These are phyloP conservation scores for Adansonia rubrostipa DNA, from an alignment of 441 rosid genomes.

Conservation along the genomic window DNA sequence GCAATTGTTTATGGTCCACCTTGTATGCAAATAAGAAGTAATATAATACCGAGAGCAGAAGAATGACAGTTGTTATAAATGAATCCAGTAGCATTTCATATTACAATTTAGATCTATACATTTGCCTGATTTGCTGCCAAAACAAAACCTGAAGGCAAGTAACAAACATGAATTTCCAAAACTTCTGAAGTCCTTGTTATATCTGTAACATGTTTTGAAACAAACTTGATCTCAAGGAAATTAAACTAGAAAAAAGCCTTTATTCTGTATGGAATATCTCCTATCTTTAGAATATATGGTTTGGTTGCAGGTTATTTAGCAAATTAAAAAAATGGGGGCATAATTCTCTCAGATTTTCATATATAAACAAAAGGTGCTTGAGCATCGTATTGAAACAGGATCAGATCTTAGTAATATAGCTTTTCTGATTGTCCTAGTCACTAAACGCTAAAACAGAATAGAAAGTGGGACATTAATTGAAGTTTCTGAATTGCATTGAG, in stretches of 20 bases:
- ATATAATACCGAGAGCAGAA: background rate
- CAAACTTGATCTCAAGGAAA: conserved; percentile 1
- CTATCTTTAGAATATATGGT: background rate
- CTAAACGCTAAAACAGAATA: background rate
- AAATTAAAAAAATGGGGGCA: background rate
- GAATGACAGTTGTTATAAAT: background rate
- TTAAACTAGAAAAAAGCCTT: background rate
- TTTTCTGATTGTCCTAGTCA: background rate
- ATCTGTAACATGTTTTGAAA: background rate
- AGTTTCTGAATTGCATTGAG: background rate
- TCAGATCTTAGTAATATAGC: background rate
- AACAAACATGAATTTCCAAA: background rate
- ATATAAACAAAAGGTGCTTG: background rate
- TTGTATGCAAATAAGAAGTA: background rate
- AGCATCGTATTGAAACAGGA: background rate
- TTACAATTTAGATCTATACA: background rate
- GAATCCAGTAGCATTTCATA: background rate
- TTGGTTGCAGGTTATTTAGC: conserved; percentile 3
- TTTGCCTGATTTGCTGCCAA: background rate
- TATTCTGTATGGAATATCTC: background rate
- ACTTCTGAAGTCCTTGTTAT: background rate
- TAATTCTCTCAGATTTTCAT: background rate
- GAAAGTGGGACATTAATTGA: background rate
- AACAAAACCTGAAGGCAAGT: background rate
- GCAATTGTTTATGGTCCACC: conserved; percentile 12